phyloP scores from a whole-genome alignment of 768 basidiomycete genomes.

The Strobilomyces confusus region DNA sequence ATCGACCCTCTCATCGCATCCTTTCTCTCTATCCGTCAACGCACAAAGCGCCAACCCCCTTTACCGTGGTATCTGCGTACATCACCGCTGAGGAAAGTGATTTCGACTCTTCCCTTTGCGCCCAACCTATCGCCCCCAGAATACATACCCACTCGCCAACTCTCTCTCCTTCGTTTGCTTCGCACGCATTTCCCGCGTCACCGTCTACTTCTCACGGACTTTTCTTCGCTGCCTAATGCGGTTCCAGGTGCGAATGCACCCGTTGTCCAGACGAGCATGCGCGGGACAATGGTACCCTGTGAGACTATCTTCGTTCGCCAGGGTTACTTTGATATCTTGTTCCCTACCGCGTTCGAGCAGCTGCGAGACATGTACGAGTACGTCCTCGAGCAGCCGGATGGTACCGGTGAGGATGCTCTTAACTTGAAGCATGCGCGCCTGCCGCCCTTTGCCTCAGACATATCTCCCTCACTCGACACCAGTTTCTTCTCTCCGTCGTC shows the following conservation, averaged over 20 bases:
- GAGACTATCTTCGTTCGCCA: constrained; percentile 88
- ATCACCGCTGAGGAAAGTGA: constrained; percentile 57
- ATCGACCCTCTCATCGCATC: constrained; percentile 81
- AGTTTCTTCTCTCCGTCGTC: constrained; percentile 63
- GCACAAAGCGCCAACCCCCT: constrained; percentile 54
- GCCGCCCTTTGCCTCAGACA: constrained; percentile 49
- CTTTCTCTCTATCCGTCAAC: constrained; percentile 66
- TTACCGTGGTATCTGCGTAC: constrained; percentile 55
- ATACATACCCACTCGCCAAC: constrained; percentile 88
- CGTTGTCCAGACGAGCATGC: constrained; percentile 92
- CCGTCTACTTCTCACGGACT: constrained; percentile 92
- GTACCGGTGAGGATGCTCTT: constrained; percentile 15
- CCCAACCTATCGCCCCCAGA: constrained; percentile 86
- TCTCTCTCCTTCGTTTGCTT: constrained; percentile 79
- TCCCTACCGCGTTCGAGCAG: constrained; percentile 86
- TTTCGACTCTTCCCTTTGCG: constrained; percentile 75
- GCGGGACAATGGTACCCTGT: constrained; percentile 82
- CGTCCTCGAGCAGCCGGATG: constrained; percentile 59
- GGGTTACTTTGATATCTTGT: constrained; percentile 98
- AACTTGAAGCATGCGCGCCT: constrained; percentile 34
- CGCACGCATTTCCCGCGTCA: constrained; percentile 85
- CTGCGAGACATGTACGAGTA: constrained; percentile 90
- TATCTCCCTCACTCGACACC: constrained; percentile 50
- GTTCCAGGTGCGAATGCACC: constrained; percentile 68
- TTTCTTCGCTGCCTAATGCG: constrained; percentile 81